These are phyloP conservation scores for Daldinia vernicosa DNA, from an alignment of 495 filamentous ascomycete genomes.

Conservation along the genomic window DNA sequence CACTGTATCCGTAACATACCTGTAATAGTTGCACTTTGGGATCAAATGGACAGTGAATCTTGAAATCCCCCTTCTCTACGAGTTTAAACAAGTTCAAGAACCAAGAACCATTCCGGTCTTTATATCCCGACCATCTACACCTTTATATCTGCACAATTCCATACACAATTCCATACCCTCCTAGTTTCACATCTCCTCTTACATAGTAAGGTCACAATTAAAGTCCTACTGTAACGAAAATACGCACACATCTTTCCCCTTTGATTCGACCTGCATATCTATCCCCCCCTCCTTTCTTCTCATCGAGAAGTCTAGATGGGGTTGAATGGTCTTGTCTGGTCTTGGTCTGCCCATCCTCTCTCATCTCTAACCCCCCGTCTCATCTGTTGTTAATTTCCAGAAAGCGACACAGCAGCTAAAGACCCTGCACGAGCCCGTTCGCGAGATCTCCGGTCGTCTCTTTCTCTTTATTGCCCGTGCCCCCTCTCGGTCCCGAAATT, in stretches of 20 bases:
- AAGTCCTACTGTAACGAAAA: constrained; percentile 24
- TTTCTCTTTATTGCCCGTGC: constrained; percentile 14
- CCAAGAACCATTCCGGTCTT: neutral
- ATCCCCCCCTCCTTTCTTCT: neutral
- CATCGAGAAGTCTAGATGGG: constrained; percentile 20
- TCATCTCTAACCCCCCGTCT: neutral
- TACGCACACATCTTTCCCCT: constrained; percentile 31
- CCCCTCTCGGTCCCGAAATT: constrained; percentile 43
- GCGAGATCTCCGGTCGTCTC: constrained; percentile 1
- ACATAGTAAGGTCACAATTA: constrained; percentile 7
- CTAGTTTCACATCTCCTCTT: neutral
- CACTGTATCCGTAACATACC: constrained; percentile 6
- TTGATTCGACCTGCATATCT: constrained; percentile 40
- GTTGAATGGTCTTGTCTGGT: constrained; percentile 28
- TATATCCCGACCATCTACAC: neutral
- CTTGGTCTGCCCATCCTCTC: constrained; percentile 17
- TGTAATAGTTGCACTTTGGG: neutral
- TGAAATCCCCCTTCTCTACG: neutral
- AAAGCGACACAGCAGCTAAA: constrained; percentile 37
- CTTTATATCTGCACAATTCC: neutral
- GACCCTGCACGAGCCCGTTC: constrained; percentile 35
- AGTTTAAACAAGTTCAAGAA: neutral
- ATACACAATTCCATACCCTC: neutral
- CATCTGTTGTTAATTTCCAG: constrained; percentile 23
- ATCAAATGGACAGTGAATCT: neutral